Conservation (phyloP, 208 protist species). For the Herpetomonas samuelpessoai region DNA sequence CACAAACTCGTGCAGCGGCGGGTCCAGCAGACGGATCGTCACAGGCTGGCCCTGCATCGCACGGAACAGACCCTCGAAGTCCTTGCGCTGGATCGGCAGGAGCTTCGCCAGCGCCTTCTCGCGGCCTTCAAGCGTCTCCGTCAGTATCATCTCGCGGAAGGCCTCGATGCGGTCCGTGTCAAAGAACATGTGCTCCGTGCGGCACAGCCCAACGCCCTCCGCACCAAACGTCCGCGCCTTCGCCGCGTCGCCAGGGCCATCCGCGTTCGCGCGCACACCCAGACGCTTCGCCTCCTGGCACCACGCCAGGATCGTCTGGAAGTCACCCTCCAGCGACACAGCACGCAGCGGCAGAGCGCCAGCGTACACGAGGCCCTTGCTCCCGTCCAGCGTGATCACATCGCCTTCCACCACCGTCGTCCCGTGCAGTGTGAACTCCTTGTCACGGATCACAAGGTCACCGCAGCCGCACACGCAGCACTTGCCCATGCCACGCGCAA, state of each 20-base stretch:
- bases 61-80: slow-evolving; percentile 92
- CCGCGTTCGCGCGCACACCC: slow-evolving; percentile 90
- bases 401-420: slow-evolving; percentile 74
- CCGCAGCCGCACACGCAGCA: slow-evolving; percentile 90
- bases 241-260: slow-evolving; percentile 74
- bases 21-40: slow-evolving; percentile 94
- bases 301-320: slow-evolving; percentile 80
- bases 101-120: slow-evolving; percentile 84
- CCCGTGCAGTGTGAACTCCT: slow-evolving; percentile 67
- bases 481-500: slow-evolving; percentile 95
- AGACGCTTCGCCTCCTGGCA: slow-evolving; percentile 74
- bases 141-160: slow-evolving; percentile 94
- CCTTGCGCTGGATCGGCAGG: slow-evolving; percentile 82
- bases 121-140: slow-evolving; percentile 67
- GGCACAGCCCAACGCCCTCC: slow-evolving; percentile 93
- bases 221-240: slow-evolving; percentile 86
- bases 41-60: slow-evolving; percentile 88
- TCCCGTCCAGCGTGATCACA: slow-evolving; percentile 91
- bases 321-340: slow-evolving; percentile 69
- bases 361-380: slow-evolving; percentile 81
- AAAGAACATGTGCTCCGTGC: slow-evolving; percentile 98
- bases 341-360: slow-evolving; percentile 64
- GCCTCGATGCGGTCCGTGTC: slow-evolving; percentile 74
- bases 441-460: slow-evolving; percentile 65
- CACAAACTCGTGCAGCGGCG: slow-evolving; percentile 96